Base-by-base conservation (phyloP, 768 basidiomycete species). In the Boletales sp. region DNA sequence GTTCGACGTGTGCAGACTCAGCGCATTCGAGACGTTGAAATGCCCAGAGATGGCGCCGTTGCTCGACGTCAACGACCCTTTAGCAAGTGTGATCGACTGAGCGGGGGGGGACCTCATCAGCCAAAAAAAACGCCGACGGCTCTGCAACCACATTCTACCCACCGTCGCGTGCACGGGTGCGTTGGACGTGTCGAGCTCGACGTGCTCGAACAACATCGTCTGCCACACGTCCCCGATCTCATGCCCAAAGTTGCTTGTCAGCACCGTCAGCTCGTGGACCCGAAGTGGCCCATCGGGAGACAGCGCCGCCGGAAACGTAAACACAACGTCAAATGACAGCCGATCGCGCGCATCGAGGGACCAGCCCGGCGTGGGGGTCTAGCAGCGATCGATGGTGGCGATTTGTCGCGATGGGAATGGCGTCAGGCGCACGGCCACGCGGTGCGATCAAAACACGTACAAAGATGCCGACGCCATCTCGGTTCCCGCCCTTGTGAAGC, bases 1-100 rank as follows among this genome's bases (percentile, higher is more conserved):
- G 44, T 77, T 76, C 24, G 66, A 65, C 0, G 73, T 75, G 17
- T 21, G 27, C 24, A 78, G 52, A 1, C 45, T 43, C 5, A 78
- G 49, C 0, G 52, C 37, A 4, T 55, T 37, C 0, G 67, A 63
- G 0, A 66, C 50, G 49, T 66, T 72, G 55, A 73, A 72, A n/a
- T 63, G 61, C 18, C 77, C 76, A 3, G 15, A 19, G 50, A 78
- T 74, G 1, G 54, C 41, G 2, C 62, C 64, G 19, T 78, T 74
- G 9, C 51, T 59, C 24, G 75, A 62, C 4, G 29, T 50, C 29
- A 73, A 17, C 2, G 43, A 32, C 0, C 57, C 64, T 15, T 41
- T 37, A 1, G 59, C 46, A 5, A 65, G 58, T 14, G 63, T 55
- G 14, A 74, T 38, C 8, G 71, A 65, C 75, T 77, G 15, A 15